Evolutionary conservation across 2,329 filamentous ascomycete genomes (phyloP).

Genomic region (Corinectria fuckeliana): DNA sequence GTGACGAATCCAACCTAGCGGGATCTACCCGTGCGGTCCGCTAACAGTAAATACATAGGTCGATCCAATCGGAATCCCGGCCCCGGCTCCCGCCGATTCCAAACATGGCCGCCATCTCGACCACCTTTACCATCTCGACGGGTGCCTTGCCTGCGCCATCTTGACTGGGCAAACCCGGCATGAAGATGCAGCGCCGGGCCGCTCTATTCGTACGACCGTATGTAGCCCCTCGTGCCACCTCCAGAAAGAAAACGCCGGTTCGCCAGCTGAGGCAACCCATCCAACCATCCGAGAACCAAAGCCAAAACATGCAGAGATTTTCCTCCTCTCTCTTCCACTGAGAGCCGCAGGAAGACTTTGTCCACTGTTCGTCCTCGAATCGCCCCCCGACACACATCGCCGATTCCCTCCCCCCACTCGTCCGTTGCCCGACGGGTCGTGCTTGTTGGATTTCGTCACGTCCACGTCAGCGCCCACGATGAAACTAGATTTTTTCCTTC

Average conservation of each 20-base stretch:
- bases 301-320: conserved; percentile 3
- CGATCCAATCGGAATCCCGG: conserved; percentile 18
- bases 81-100: conserved; percentile 6
- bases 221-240: background rate
- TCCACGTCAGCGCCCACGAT: conserved; percentile 31
- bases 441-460: conserved; percentile 24
- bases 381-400: conserved; percentile 12
- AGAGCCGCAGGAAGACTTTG: background rate
- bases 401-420: background rate
- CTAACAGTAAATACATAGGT: too few species aligned
- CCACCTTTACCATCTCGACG: conserved; percentile 3
- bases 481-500: conserved; percentile 20
- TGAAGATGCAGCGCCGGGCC: background rate
- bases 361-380: conserved; percentile 4
- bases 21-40: conserved; percentile 23
- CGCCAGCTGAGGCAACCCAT: conserved; percentile 7
- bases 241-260: conserved; percentile 9
- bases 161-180: background rate
- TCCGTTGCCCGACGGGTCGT: background rate
- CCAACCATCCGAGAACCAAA: too few species aligned
- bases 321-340: background rate
- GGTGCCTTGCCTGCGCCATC: background rate
- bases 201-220: too few species aligned
- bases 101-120: background rate
- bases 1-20: conserved; percentile 7